A percentile compares a stretch with the other conserved stretches of the same genome.
Conservation (phyloP, 2,329 filamentous ascomycete genomes). For the Scleromitrula shiraiana region DNA sequence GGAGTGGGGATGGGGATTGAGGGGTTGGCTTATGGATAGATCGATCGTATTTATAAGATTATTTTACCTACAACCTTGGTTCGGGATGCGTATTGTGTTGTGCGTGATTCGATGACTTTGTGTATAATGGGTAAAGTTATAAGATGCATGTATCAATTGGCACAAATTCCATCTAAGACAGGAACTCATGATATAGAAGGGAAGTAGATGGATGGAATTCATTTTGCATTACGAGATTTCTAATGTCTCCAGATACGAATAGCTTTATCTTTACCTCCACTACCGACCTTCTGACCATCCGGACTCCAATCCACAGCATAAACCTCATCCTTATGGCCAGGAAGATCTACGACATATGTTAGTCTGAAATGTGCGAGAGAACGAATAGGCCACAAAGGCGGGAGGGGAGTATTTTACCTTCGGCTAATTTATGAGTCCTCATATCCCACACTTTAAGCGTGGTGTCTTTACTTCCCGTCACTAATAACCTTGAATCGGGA, state of each 20-base stretch:
- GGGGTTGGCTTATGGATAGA: neutral
- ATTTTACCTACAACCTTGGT: neutral
- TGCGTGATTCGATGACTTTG: no score
- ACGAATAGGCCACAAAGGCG: no score
- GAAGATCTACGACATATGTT: conserved; percentile 54
- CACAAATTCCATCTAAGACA: no score
- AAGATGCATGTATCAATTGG: no score
- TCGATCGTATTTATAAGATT: neutral
- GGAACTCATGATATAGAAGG: neutral
- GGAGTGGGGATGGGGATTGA: neutral
- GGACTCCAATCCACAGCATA: conserved; percentile 94
- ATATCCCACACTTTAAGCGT: conserved; percentile 96
- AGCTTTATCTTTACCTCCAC: conserved; percentile 86
- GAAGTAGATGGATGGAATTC: neutral
- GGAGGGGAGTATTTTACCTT: conserved; percentile 29
- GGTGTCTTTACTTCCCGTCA: conserved; percentile 79
- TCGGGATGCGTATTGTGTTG: neutral
- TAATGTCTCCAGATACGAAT: conserved; percentile 60
- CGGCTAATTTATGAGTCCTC: conserved; percentile 68
- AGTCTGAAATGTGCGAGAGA: conserved; percentile 6
- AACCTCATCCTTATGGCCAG: conserved; percentile 86
- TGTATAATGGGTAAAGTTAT: neutral
- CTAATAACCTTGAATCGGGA: conserved; percentile 80
- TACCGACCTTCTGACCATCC: conserved; percentile 80
- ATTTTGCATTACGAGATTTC: neutral